Base-by-base conservation (phyloP, 345 rosid species). In the Noccaea bulbosa region DNA sequence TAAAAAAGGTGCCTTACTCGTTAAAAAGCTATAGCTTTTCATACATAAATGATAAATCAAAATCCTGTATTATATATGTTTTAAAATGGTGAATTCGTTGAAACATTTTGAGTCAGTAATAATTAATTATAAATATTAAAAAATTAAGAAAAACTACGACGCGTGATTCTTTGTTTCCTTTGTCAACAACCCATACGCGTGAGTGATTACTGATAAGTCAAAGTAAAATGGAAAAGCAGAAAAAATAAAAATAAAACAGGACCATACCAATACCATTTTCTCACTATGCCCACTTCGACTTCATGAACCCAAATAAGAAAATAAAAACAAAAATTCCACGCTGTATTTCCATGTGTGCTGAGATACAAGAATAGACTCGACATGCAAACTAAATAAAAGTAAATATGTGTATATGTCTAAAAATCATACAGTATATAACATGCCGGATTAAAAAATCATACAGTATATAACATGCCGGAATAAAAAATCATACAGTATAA, bases 321-420 rank as follows among this genome's bases (percentile, higher is more conserved):
- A 69, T 57, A 75, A 62, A 73, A 75, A 39, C 59, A 62, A 70
- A 75, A 54, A 63, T 27, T 76, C 79, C 75, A 69, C 71, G 79
- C 79, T 76, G 75, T 76, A 62, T 76, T 70, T 76, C 75, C 75
- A 69, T 76, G 75, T 76, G 75, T 69, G 67, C 65, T 17, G 38
- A 40, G 57, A 38, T 54, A 63, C 56, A 70, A 49, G 75, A 76
- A 75, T 68, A 67, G 70, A 62, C 60, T 67, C 52, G 69, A 38
- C 72, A 38, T 49, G 9, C 24, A 37, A 20, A 20, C 22, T 20
- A 62, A 30, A 12, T 54, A 40, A 32, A 48, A 71, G 22, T 20
- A 16, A 12, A 39, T 2, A 7, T 37, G 4, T 59, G 55, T 2
- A 49, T n/a, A 51, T 11, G 22, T 20, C 22, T 20, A 20, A 20